Conservation (phyloP, 2,329 filamentous ascomycete genomes). For the Fusarium hainanense region DNA sequence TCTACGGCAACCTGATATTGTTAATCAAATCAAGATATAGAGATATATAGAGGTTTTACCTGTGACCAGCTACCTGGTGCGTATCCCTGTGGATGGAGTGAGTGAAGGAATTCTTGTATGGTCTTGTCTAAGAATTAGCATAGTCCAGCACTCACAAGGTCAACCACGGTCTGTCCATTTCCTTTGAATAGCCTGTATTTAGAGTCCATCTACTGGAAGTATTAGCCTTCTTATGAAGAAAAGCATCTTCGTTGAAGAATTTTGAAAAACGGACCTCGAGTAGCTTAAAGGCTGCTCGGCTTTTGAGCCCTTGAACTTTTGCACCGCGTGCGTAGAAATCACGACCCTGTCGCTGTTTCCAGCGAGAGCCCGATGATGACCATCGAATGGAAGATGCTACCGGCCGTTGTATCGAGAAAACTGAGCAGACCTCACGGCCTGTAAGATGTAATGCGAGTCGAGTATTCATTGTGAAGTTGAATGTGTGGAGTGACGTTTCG, state of each 20-base stretch:
- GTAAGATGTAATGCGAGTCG: not conserved
- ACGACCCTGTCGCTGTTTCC: conserved; percentile 81
- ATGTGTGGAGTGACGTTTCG: not conserved
- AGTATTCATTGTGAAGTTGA: conserved; percentile 11
- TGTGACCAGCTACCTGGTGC: conserved; percentile 80
- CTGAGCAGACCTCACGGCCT: not conserved
- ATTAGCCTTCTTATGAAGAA: not conserved
- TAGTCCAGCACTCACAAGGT: conserved; percentile 70
- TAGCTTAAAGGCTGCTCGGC: conserved; percentile 92
- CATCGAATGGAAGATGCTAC: conserved; percentile 18
- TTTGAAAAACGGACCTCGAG: conserved; percentile 71
- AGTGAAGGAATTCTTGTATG: conserved; percentile 6
- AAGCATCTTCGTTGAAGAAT: not conserved
- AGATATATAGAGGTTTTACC: conserved; percentile 52
- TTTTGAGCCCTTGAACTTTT: conserved; percentile 83
- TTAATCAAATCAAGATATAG: not conserved
- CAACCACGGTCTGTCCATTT: conserved; percentile 83
- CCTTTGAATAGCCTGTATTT: conserved; percentile 82
- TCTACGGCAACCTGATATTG: conserved; percentile 78
- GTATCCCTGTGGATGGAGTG: conserved; percentile 68
- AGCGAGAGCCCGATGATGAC: conserved; percentile 74
- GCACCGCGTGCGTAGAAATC: conserved; percentile 82
- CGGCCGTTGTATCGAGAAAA: not conserved
- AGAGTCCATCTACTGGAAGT: conserved; percentile 74
- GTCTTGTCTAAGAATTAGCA: not conserved